Percentiles rank a stretch among this genome's conserved stretches.
Evolutionary conservation across 2,329 filamentous ascomycete genomes (phyloP).

Genomic region (Monosporascus sp.): DNA sequence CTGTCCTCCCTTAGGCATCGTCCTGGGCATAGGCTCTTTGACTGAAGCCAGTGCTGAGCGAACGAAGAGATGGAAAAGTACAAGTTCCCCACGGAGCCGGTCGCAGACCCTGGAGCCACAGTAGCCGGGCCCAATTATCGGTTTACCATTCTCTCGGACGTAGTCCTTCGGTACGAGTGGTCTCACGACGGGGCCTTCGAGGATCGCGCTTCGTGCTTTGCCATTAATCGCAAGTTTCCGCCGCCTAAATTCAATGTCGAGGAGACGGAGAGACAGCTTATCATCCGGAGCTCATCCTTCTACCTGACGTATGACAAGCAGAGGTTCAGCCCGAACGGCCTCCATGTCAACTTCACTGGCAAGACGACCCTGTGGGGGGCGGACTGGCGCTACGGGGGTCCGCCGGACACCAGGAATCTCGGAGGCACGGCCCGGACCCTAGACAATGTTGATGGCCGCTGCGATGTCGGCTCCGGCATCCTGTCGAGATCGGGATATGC

Average conservation of each 20-base stretch:
- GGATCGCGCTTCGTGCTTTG: slow-evolving; percentile 57
- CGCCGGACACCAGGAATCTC: slow-evolving; percentile 16
- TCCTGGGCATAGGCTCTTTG: too few species aligned
- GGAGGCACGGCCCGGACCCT: slow-evolving; percentile 49
- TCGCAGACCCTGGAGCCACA: slow-evolving; percentile 38
- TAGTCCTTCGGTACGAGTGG: slow-evolving; percentile 58
- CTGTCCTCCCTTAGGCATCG: too few species aligned
- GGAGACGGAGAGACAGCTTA: slow-evolving; percentile 40
- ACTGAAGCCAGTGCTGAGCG: too few species aligned
- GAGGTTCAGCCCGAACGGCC: slow-evolving; percentile 45
- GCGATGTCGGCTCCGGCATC: slow-evolving; percentile 44
- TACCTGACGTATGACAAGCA: slow-evolving; percentile 55
- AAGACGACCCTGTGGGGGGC: slow-evolving; percentile 34
- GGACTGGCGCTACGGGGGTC: slow-evolving; percentile 46
- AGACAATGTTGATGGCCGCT: slow-evolving; percentile 47
- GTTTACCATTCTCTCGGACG: slow-evolving; percentile 53
- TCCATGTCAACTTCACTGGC: slow-evolving; percentile 40
- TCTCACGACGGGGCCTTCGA: slow-evolving; percentile 55
- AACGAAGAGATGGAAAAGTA: slow-evolving; percentile 25
- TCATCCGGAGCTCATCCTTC: slow-evolving; percentile 51
- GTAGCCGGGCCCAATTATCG: slow-evolving; percentile 47
- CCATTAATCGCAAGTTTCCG: slow-evolving; percentile 46
- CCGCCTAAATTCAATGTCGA: slow-evolving; percentile 43
- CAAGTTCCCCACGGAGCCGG: slow-evolving; percentile 36
- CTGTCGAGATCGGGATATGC: slow-evolving; percentile 46